Base-by-base conservation (phyloP, 139 green algal species). In the Limnomonas spitsbergensis region DNA sequence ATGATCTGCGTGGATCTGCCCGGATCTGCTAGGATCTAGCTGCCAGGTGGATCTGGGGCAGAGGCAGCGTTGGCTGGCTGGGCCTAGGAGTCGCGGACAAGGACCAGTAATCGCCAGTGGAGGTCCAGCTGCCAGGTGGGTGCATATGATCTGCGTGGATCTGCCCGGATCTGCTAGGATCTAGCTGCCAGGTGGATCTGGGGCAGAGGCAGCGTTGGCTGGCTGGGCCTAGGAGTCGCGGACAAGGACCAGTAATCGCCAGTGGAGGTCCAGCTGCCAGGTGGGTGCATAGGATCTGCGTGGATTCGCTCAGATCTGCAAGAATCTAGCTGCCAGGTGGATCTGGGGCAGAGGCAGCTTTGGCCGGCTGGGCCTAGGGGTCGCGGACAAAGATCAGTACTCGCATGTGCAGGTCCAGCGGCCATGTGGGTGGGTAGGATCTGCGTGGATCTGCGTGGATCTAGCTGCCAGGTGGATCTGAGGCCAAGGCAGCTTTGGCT, bases 71-170 rank as follows among this genome's bases (percentile, higher is more conserved):
- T 61, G 47, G 20, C 47, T 61, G 47, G 14, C 47, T 61, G 14
- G 20, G 14, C 47, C 14, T 61, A 29, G 47, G 89, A 61, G 20
- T 14, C 20, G 47, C 20, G 47, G 47, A 61, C 47, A 14, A 20
- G 47, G 47, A 61, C 47, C 47, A 61, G 47, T 61, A 61, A 14
- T 61, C 47, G 14, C 47, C 47, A 61, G 47, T 61, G 47, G 47
- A 61, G 47, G 14, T 14, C 20, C 20, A 29, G 14, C 47, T 61
- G 20, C 47, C 47, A 61, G 47, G 47, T 61, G 47, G 14, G 20
- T 61, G n/a, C n/a, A n/a, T n/a, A n/a, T n/a, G n/a, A n/a, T n/a
- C n/a, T n/a, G n/a, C n/a, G n/a, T n/a, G n/a, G n/a, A n/a, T n/a
- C n/a, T n/a, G n/a, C n/a, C n/a, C n/a, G n/a, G n/a, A n/a, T n/a